phyloP scores from a whole-genome alignment of 257 asterid species.

The Nicotiana tomentosiformis region DNA sequence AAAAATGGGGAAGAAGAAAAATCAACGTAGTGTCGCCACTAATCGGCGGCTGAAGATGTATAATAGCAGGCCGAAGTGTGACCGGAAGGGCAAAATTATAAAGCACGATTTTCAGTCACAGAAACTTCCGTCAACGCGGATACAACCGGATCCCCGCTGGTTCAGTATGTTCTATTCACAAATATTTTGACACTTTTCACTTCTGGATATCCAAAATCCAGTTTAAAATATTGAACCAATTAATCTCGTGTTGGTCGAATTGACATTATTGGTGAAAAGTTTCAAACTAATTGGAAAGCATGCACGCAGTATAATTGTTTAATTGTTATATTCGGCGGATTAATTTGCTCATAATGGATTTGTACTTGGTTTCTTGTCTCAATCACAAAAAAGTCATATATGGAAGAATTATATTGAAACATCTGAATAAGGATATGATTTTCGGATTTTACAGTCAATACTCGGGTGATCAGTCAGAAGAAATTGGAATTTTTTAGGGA shows the following conservation, averaged over 20 bases:
- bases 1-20: not conserved
- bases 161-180: conserved; percentile 44
- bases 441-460: conserved; percentile 47
- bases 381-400: not conserved
- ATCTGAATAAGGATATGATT: not conserved
- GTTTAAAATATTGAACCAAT: not conserved
- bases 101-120: conserved; percentile 81
- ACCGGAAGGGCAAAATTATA: conserved; percentile 45
- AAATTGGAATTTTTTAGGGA: conserved; percentile 76
- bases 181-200: too few species aligned
- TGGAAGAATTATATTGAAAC: not conserved
- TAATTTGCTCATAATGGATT: not conserved
- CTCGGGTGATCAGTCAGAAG: conserved; percentile 72
- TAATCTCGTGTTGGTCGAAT: not conserved
- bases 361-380: too few species aligned
- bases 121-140: conserved; percentile 77
- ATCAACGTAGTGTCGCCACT: conserved; percentile 63
- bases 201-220: not conserved
- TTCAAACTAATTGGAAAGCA: not conserved
- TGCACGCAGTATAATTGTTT: not conserved
- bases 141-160: conserved; percentile 88
- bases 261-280: not conserved
- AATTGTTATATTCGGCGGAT: not conserved
- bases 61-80: conserved; percentile 57
- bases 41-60: conserved; percentile 93